phyloP scores from a whole-genome alignment of 768 basidiomycete genomes.

The Boletus barrowsii region DNA sequence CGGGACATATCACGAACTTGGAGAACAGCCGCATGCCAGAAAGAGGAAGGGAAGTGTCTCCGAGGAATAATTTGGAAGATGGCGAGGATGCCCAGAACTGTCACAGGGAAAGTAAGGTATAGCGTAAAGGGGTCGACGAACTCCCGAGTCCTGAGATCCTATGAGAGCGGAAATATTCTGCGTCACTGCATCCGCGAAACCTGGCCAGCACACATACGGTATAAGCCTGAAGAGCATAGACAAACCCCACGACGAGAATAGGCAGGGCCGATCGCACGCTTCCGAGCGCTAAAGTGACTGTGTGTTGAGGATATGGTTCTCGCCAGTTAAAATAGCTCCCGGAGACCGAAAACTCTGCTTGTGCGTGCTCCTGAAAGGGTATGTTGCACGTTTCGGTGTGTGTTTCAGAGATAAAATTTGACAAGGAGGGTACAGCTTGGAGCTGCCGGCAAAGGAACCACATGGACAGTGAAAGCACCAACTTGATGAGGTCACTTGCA shows the following conservation, averaged over 20 bases:
- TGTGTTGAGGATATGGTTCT: slow-evolving; percentile 4
- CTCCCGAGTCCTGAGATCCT: slow-evolving; percentile 21
- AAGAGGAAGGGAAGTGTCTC: slow-evolving; percentile 16
- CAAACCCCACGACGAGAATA: slow-evolving; percentile 13
- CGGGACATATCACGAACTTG: slow-evolving; percentile 29
- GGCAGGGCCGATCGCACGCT: slow-evolving; percentile 11
- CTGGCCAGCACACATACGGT: slow-evolving; percentile 16
- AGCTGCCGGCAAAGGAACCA: slow-evolving; percentile 11
- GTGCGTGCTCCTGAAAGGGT: slow-evolving; percentile 6
- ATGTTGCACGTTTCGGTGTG: slow-evolving; percentile 6
- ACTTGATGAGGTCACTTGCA: slow-evolving; percentile 20
- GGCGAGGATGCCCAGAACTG: slow-evolving; percentile 18
- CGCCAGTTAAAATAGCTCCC: background rate
- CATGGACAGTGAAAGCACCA: slow-evolving; percentile 10
- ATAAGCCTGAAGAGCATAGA: slow-evolving; percentile 15
- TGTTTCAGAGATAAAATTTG: slow-evolving; percentile 1
- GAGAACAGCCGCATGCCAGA: slow-evolving; percentile 33
- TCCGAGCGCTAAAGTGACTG: slow-evolving; percentile 1
- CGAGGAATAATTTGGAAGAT: slow-evolving; percentile 18
- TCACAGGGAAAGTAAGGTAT: slow-evolving; percentile 25
- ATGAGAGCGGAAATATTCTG: slow-evolving; percentile 10
- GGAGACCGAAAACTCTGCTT: slow-evolving; percentile 1
- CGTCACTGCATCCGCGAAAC: background rate
- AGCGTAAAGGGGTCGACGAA: slow-evolving; percentile 19
- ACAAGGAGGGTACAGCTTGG: background rate